These are phyloP conservation scores for Hypoxylon sp. DNA, from an alignment of 2,329 filamentous ascomycete species.

Conservation along the genomic window DNA sequence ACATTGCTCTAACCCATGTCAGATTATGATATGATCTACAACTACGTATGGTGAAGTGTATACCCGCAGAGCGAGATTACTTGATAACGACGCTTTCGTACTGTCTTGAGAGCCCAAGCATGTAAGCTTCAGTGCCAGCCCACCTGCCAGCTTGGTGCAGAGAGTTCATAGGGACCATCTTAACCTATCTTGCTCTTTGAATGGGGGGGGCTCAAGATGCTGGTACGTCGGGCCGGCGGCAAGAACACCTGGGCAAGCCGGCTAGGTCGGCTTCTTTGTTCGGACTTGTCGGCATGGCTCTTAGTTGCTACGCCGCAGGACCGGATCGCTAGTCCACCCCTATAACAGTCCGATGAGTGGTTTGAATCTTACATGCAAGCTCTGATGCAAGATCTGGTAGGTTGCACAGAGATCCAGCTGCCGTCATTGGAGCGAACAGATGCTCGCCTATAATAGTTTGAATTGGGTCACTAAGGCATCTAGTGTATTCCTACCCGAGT, in stretches of 20 bases:
- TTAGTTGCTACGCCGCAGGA: neutral
- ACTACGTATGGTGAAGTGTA: slow-evolving; percentile 1
- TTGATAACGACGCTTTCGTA: neutral
- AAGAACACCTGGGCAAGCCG: neutral
- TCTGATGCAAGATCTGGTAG: neutral
- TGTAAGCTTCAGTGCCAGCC: neutral
- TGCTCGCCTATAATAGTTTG: too few relatives aligned
- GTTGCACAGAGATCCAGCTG: neutral
- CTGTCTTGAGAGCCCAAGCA: neutral
- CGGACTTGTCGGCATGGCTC: neutral
- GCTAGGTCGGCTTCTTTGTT: slow-evolving; percentile 1
- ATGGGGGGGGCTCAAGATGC: too few relatives aligned
- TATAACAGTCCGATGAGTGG: too few relatives aligned
- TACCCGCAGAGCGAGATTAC: slow-evolving; percentile 2
- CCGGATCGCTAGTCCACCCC: neutral
- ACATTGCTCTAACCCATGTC: neutral
- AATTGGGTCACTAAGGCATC: too few relatives aligned
- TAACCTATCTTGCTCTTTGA: too few relatives aligned
- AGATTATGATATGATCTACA: neutral
- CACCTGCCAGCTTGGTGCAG: neutral
- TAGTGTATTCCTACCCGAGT: neutral
- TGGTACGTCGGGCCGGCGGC: too few relatives aligned
- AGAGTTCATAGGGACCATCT: neutral
- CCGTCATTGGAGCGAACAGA: too few relatives aligned
- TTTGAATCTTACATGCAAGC: too few relatives aligned